Evolutionary conservation across 495 filamentous ascomycete genomes (phyloP), one percentile per base, ranked within the genome.

Genomic region (Aspergillus heteromorphus): DNA sequence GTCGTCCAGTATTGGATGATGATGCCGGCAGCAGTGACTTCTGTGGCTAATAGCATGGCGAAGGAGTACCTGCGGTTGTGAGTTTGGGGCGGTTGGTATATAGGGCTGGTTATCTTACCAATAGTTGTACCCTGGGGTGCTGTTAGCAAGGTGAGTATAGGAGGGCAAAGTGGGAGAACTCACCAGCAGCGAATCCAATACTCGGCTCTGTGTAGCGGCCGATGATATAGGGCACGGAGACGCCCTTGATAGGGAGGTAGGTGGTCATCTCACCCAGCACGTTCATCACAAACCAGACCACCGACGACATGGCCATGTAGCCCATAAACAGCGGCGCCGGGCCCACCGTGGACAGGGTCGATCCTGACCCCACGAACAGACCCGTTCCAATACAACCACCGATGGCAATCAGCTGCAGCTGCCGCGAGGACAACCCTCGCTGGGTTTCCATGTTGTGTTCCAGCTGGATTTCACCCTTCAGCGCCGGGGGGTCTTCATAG

Each of bases 361-460:
- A 70, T 25, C 87, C 86, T 49, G 82, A 85, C 51, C 87, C 86
- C 20, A 90, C 71, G 73, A 91, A 91, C 36, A 91, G 73, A 43
- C 86, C 87, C 4, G 87, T 91, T 13, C 87, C 87, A 60, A 91
- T 86, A 17, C 86, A 86, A 47, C 86, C 86, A 60, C 87, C 87
- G 5, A 87, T 71, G 3, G 84, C 84, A 72, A 88, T 83, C 74
- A 88, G 82, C 60, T 79, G 78, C 14, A 87, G 60, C 64, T 88
- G 84, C 14, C 85, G 76, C 8, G 79, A 65, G 34, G 58, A 61
- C 55, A 70, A 45, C 6, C 67, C 65, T 53, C 67, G 63, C 4
- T 70, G 53, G 1, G 67, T 68, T 6, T 60, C 25, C 3, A 43
- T 47, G 47, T 58, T 51, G 8, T 48, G 53, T 2, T 50, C 53